A percentile compares a stretch with the other conserved stretches of the same genome.
Conservation (phyloP, 345 rosid species). For the Physaria fendleri region DNA sequence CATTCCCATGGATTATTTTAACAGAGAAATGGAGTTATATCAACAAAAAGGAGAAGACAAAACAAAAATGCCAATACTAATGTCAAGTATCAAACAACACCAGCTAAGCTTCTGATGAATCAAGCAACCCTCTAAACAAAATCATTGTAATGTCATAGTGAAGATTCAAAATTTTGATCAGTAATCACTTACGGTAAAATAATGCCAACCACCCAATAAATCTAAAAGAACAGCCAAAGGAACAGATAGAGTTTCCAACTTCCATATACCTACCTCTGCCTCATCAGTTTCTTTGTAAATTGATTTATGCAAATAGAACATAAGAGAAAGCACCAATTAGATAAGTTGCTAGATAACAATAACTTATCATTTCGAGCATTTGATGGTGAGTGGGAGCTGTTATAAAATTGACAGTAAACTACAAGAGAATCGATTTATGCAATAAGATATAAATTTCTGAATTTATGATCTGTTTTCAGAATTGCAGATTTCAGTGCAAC, state of each 20-base stretch:
- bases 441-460: not conserved
- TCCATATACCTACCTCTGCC: constrained; percentile 55
- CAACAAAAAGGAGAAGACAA: no score
- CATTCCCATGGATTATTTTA: no score
- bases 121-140: constrained; percentile 5
- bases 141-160: not conserved
- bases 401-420: no score
- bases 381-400: no score
- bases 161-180: not conserved
- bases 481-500: no score
- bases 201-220: not conserved
- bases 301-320: constrained; percentile 56
- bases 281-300: constrained; percentile 72
- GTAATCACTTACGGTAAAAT: not conserved
- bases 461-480: not conserved
- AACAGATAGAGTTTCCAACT: not conserved
- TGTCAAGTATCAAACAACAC: no score
- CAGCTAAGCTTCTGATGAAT: not conserved
- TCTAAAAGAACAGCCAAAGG: no score
- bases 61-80: no score
- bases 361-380: not conserved
- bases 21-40: no score
- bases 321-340: constrained; percentile 16
- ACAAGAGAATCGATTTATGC: not conserved
- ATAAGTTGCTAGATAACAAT: not conserved